These are phyloP conservation scores for Cyclotella baltica DNA, from an alignment of 108 stramenopile species.

Conservation along the genomic window DNA sequence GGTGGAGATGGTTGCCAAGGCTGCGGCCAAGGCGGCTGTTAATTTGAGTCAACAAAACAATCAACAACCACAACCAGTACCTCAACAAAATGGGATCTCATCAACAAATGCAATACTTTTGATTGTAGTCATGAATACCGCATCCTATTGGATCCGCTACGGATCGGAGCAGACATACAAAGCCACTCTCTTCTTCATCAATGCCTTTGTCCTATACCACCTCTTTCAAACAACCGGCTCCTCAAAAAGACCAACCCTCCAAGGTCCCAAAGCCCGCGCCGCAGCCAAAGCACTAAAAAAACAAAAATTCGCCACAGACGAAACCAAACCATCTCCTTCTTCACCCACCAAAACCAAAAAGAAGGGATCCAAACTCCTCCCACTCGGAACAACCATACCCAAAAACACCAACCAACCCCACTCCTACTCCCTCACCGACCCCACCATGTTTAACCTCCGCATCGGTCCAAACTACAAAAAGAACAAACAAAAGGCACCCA, in stretches of 20 bases:
- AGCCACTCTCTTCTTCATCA: slow-evolving; percentile 32
- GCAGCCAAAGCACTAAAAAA: slow-evolving; percentile 38
- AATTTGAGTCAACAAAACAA: slow-evolving; percentile 37
- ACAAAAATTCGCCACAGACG: not conserved
- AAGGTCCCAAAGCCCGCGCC: slow-evolving; percentile 38
- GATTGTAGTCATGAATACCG: slow-evolving; percentile 36
- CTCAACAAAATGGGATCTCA: slow-evolving; percentile 18
- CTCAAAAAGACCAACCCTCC: not conserved
- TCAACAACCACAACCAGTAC: not conserved
- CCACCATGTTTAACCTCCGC: slow-evolving; percentile 42
- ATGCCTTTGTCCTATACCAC: slow-evolving; percentile 45
- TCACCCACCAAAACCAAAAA: not conserved
- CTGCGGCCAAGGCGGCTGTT: slow-evolving; percentile 44
- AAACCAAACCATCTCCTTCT: not conserved
- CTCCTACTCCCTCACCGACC: slow-evolving; percentile 36
- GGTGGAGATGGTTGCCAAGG: slow-evolving; percentile 44
- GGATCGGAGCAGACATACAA: slow-evolving; percentile 50
- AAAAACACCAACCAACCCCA: slow-evolving; percentile 38
- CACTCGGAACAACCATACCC: slow-evolving; percentile 44
- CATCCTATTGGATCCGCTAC: slow-evolving; percentile 42
- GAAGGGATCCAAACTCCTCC: slow-evolving; percentile 21
- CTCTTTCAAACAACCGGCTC: slow-evolving; percentile 12
- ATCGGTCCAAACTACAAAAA: slow-evolving; percentile 60
- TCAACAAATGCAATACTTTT: slow-evolving; percentile 12
- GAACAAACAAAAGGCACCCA: slow-evolving; percentile 57